phyloP scores from a whole-genome alignment of 805 yeast genomes.

The Saturnispora sekii region DNA sequence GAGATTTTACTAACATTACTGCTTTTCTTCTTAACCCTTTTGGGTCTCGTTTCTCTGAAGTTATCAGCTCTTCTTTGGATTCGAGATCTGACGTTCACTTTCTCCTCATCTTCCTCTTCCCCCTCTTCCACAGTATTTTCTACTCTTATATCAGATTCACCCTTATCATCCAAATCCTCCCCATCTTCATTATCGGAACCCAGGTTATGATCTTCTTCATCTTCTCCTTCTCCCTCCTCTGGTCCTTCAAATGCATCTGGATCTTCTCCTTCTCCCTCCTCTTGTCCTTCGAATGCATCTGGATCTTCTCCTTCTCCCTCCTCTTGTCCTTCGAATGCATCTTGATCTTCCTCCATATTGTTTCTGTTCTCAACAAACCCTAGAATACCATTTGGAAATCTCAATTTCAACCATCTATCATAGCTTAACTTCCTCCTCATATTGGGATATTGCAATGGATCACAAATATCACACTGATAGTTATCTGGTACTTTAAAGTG shows the following conservation, averaged over 20 bases:
- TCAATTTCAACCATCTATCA: constrained; percentile 18
- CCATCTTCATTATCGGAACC: constrained; percentile 10
- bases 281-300: constrained; percentile 5
- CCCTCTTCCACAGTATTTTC: constrained; percentile 7
- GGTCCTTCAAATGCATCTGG: constrained; percentile 4
- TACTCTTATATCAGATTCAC: constrained; percentile 2
- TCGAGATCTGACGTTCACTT: constrained; percentile 11
- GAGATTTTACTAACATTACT: background rate
- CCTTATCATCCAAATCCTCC: constrained; percentile 5
- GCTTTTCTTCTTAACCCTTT: background rate
- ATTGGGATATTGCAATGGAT: constrained; percentile 29
- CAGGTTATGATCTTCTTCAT: constrained; percentile 5
- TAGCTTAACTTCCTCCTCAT: constrained; percentile 26
- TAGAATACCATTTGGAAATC: constrained; percentile 5
- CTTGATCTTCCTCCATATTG: constrained; percentile 8
- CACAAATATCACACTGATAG: constrained; percentile 50
- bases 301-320: constrained; percentile 9
- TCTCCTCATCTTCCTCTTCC: constrained; percentile 12
- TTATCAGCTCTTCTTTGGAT: constrained; percentile 6
- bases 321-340: constrained; percentile 4
- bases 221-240: background rate
- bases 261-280: constrained; percentile 4
- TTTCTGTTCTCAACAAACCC: constrained; percentile 2
- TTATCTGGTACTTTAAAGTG: constrained; percentile 32
- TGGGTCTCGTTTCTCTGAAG: constrained; percentile 3